Percentiles rank a stretch among this genome's conserved stretches.
Conservation (phyloP, 139 green algal species). For the Tetraselmis striata region DNA sequence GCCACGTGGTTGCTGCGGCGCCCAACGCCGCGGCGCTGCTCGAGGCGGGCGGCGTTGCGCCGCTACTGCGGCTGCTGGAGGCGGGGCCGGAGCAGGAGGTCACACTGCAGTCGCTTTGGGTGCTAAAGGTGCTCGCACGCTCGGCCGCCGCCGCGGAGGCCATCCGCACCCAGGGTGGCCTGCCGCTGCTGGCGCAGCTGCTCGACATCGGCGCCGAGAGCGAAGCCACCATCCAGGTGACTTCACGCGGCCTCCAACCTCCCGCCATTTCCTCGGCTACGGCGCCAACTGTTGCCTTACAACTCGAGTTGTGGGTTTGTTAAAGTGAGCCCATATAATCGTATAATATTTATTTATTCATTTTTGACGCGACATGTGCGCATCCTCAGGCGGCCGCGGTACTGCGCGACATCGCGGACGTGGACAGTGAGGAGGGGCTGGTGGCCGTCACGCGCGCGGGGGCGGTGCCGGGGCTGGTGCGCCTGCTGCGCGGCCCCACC, state of each 20-base stretch:
- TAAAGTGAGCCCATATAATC: too few species aligned
- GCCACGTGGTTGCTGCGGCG: background rate
- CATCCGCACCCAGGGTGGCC: background rate
- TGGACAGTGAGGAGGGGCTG: background rate
- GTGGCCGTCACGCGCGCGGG: background rate
- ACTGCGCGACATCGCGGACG: background rate
- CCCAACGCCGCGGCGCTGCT: background rate
- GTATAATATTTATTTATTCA: too few species aligned
- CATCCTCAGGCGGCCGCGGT: background rate
- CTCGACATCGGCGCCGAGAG: background rate
- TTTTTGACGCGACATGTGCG: too few species aligned
- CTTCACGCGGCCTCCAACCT: too few species aligned
- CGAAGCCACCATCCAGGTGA: background rate
- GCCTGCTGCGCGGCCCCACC: background rate
- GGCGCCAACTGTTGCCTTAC: too few species aligned
- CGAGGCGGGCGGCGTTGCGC: background rate
- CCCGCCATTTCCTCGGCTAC: too few species aligned
- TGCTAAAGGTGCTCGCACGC: background rate
- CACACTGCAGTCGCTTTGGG: background rate
- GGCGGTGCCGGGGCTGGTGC: background rate
- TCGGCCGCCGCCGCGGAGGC: background rate
- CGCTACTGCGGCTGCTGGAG: background rate
- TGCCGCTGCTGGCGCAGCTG: background rate
- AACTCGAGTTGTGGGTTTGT: too few species aligned
- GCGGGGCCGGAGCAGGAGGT: background rate